Conservation (phyloP, 805 yeast genomes). For the Candida arabinofermentans region DNA sequence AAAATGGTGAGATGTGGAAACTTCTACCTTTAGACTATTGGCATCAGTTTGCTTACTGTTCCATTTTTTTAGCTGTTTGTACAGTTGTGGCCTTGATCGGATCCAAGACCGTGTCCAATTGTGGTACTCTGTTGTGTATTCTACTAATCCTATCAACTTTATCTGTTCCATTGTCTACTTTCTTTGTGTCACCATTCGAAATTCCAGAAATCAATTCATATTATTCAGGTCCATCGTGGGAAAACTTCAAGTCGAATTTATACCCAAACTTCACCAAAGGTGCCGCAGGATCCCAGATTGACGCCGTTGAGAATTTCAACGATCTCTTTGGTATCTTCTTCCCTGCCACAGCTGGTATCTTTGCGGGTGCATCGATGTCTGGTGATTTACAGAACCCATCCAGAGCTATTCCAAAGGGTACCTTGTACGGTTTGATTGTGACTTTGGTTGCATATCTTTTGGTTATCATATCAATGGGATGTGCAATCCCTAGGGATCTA, state of each 20-base stretch:
- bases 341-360: constrained; percentile 97
- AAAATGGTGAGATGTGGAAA: constrained; percentile 50
- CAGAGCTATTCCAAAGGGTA: constrained; percentile 88
- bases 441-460: constrained; percentile 73
- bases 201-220: constrained; percentile 42
- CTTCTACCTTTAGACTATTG: constrained; percentile 63
- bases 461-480: constrained; percentile 81
- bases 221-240: constrained; percentile 75
- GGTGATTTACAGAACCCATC: constrained; percentile 89
- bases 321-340: constrained; percentile 92
- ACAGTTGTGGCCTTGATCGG: constrained; percentile 78
- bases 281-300: constrained; percentile 82
- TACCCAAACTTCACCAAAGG: constrained; percentile 80
- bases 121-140: constrained; percentile 72
- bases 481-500: constrained; percentile 74
- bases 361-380: constrained; percentile 99
- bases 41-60: constrained; percentile 69
- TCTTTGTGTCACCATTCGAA: constrained; percentile 61
- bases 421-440: constrained; percentile 72
- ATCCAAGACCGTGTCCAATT: constrained; percentile 72
- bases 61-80: constrained; percentile 64
- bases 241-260: constrained; percentile 60
- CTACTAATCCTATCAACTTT: constrained; percentile 66
- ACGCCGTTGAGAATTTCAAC: constrained; percentile 66
- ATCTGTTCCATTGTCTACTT: constrained; percentile 75